Evolutionary conservation across 139 green algal genomes (phyloP).

Genomic region (Volvox africanus): DNA sequence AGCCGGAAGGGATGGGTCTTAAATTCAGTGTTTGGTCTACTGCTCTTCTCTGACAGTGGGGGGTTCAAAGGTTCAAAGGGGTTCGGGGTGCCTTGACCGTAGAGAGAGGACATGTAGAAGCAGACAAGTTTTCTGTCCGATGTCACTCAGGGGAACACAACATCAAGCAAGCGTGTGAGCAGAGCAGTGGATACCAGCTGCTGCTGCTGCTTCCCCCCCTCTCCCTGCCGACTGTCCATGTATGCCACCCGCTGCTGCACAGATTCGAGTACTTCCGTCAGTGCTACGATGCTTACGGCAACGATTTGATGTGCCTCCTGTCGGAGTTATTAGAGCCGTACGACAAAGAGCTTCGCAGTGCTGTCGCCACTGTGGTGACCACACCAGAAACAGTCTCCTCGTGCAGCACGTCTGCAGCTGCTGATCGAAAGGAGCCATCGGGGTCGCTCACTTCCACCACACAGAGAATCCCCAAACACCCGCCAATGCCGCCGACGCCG

Average conservation of each 20-base stretch:
- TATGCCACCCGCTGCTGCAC: neutral
- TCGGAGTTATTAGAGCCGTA: neutral
- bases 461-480: neutral
- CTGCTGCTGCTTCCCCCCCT: too few species aligned
- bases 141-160: too few species aligned
- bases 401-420: neutral
- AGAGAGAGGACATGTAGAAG: too few species aligned
- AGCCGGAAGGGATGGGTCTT: too few species aligned
- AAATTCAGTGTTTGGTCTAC: too few species aligned
- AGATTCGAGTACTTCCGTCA: conserved; percentile 9
- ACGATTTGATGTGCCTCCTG: conserved; percentile 32
- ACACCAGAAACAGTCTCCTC: neutral
- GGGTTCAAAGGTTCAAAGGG: too few species aligned
- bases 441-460: neutral
- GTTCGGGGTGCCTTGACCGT: too few species aligned
- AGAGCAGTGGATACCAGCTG: too few species aligned
- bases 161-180: too few species aligned
- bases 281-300: conserved; percentile 22
- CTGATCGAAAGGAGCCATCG: neutral
- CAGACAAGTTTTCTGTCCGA: too few species aligned
- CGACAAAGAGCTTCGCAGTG: neutral
- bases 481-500: neutral
- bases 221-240: too few species aligned
- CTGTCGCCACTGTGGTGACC: neutral
- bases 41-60: too few species aligned